Evolutionary conservation across 2,329 filamentous ascomycete genomes (phyloP), one percentile per base, ranked within the genome.

Genomic region (Fusarium ambrosium): DNA sequence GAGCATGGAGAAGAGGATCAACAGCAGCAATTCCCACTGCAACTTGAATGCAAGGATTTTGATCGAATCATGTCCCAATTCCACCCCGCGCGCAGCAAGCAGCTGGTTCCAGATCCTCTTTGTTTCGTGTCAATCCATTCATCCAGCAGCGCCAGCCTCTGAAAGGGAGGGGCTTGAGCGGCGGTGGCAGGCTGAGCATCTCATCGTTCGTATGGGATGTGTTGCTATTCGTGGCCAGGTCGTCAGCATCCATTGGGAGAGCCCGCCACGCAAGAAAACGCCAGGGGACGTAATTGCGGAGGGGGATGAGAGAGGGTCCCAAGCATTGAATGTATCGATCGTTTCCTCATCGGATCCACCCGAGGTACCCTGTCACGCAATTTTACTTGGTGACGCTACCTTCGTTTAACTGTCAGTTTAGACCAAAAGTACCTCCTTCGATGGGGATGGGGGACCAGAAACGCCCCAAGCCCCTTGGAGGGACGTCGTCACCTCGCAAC

Each of bases 401-500:
- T 66, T 59, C 48, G 27, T 58, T 36, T 29, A 53, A 45, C 66
- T 62, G 48, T 60, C 64, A 59, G 53, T 63, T 34, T n/a, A n/a
- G 51, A 39, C 20, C 34, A 45, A 32, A 56, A 59, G 66, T 74
- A 72, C 69, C 64, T 71, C 34, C 51, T 43, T 55, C 51, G 27
- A 53, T 53, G 48, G 43, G 13, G 20, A 18, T 18, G 16, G 48
- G 24, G 16, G 18, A 14, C 27, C 10, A 45, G 63, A 68, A 66
- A 66, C 61, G 24, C 66, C 70, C 65, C 69, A 72, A 68, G 62
- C 67, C 76, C 74, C 73, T 69, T 73, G 59, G 48, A 32, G 16
- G 6, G 64, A 70, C 74, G 76, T 78, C 73, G 76, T 78, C 76
- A 76, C 67, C 69, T 82, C 71, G 69, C 80, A 20, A 59, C 56